Evolutionary conservation across 176 grass and related monocot genomes (phyloP).

Genomic region (Phragmites australis): DNA sequence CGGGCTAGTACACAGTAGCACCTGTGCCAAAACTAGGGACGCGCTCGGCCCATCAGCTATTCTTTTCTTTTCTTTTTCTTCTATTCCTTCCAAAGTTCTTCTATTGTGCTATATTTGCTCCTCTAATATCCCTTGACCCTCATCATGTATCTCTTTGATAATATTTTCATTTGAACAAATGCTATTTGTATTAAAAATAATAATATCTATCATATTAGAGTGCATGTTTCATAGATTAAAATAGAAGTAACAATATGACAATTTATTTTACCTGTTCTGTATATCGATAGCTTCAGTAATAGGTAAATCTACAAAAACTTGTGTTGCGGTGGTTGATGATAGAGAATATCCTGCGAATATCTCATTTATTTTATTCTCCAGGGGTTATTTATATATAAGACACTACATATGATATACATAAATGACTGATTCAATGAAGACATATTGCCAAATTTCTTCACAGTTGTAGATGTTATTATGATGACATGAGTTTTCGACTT

Average conservation of each 20-base stretch:
- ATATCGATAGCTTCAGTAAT: background rate
- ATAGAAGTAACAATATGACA: background rate
- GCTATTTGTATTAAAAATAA: background rate
- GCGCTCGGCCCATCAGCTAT: no score
- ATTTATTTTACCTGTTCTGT: background rate
- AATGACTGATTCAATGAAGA: no score
- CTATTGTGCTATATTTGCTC: background rate
- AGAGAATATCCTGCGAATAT: no score
- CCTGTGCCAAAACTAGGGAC: no score
- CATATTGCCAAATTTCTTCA: no score
- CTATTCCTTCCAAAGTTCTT: background rate
- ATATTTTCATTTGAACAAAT: background rate
- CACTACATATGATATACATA: no score
- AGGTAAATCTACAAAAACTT: background rate
- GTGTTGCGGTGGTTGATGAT: background rate
- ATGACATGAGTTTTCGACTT: background rate
- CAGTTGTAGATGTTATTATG: constrained; percentile 4
- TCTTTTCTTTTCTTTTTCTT: no score
- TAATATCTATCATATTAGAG: background rate
- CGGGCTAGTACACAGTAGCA: no score
- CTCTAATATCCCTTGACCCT: background rate
- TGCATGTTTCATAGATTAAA: background rate
- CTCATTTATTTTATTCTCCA: no score
- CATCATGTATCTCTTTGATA: background rate
- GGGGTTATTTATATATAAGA: no score